These are phyloP conservation scores for Boechera retrofracta DNA, from an alignment of 345 rosid species.

Conservation along the genomic window DNA sequence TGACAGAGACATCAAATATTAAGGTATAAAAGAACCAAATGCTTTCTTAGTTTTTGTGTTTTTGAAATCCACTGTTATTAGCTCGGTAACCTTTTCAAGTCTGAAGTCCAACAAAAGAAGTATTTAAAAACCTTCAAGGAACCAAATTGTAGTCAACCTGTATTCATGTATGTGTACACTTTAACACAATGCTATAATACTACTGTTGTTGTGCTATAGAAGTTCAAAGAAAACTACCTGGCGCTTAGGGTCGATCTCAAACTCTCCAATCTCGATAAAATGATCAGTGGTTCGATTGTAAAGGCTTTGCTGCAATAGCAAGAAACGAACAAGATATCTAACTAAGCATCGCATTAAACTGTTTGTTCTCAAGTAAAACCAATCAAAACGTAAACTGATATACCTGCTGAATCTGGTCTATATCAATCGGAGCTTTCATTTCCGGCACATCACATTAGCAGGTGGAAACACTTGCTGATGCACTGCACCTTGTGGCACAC, in stretches of 20 bases:
- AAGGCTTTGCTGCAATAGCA: too few relatives aligned
- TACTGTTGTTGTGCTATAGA: background rate
- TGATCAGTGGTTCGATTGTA: background rate
- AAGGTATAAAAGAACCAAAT: background rate
- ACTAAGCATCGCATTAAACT: background rate
- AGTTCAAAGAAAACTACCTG: constrained; percentile 3
- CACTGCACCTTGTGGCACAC: background rate
- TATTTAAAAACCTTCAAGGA: too few relatives aligned
- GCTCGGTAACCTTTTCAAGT: too few relatives aligned
- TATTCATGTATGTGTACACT: background rate
- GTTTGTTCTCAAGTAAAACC: background rate
- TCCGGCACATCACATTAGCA: background rate
- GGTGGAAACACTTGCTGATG: background rate
- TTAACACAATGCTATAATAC: background rate
- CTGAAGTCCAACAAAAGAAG: too few relatives aligned
- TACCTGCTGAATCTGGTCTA: background rate
- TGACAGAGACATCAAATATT: too few relatives aligned
- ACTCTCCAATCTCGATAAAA: background rate
- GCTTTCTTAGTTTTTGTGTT: background rate
- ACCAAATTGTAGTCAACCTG: too few relatives aligned
- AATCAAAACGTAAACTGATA: background rate
- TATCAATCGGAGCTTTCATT: background rate
- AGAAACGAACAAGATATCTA: background rate
- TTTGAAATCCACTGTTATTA: background rate
- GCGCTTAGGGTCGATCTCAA: background rate